Base-by-base conservation (phyloP, 1,139 yeast species). In the Debaryomycetaceae sp. region DNA sequence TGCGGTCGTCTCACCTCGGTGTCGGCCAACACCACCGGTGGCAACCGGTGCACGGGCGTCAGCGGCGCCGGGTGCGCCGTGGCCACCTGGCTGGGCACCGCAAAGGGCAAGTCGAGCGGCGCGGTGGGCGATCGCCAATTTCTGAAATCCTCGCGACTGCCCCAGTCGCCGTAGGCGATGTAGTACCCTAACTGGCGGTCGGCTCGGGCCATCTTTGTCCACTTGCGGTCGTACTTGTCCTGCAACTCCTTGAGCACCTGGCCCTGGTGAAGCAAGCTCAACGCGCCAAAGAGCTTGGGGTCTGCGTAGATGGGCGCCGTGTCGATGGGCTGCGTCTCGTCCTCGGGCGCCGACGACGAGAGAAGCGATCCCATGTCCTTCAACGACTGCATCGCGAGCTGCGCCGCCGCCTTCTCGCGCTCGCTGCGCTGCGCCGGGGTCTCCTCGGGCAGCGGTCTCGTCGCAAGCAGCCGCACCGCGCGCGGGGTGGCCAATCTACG, bases 161-260 rank as follows among this genome's bases (percentile, higher is more conserved):
- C 85, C 71, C 81, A 75, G 38, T 77, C 61, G 2, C 83, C 84
- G 49, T 76, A 78, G 1, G 78, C 67, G 27, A 78, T 67, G 53
- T 64, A 78, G 45, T 75, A 75, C 2, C 75, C 68, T 43, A 76
- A 59, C 36, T 62, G 49, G 43, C 77, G 78, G 29, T 68, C 71
- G 28, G 67, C 59, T 13, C 37, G 33, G 5, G 66, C 53, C 34
- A 78, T 46, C 29, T 60, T 58, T 5, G 49, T 49, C 85, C 85
- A 78, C 32, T 67, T 66, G 35, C 62, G 65, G 42, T 74, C 75
- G 45, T 57, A 63, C 38, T 66, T 64, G 23, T 60, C 68, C 39
- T 73, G 78, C 27, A 75, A 56, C 40, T 75, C 81, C 29, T 68
- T 66, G 23, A 66, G 51, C 1, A 78, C 72, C 47, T 71, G 78